phyloP scores from a whole-genome alignment of 2,329 filamentous ascomycete species.

The Penicillium sp. region DNA sequence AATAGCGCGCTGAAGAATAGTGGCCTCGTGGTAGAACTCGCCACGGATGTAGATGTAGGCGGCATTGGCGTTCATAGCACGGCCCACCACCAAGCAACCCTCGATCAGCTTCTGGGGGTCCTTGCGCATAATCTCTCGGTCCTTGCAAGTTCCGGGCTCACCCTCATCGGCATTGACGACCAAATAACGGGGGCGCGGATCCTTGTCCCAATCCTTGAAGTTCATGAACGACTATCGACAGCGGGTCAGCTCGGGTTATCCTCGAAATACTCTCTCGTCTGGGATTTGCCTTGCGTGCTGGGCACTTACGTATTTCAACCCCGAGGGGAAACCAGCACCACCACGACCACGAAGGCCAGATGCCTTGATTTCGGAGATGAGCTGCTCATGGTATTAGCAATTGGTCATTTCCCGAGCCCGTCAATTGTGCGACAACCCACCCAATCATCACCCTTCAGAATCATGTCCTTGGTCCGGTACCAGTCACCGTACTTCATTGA shows the following conservation, averaged over 20 bases:
- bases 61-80: slow-evolving; percentile 97
- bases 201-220: slow-evolving; percentile 99
- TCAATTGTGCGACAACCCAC: slow-evolving; percentile 39
- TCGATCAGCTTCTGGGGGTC: slow-evolving; percentile 98
- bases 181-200: slow-evolving; percentile 89
- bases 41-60: slow-evolving; percentile 99
- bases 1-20: slow-evolving; percentile 88
- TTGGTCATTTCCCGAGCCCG: background rate
- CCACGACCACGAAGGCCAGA: slow-evolving; percentile 93
- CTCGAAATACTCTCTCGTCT: too few species aligned
- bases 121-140: slow-evolving; percentile 99
- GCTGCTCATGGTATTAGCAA: slow-evolving; percentile 49
- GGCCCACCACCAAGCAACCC: slow-evolving; percentile 90
- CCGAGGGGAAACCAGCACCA: slow-evolving; percentile 95
- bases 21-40: slow-evolving; percentile 95
- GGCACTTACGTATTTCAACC: slow-evolving; percentile 97
- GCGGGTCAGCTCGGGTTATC: slow-evolving; percentile 3
- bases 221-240: slow-evolving; percentile 91
- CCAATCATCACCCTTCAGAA: slow-evolving; percentile 96
- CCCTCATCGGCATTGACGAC: slow-evolving; percentile 99
- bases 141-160: slow-evolving; percentile 98
- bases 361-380: slow-evolving; percentile 95
- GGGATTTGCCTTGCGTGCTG: too few species aligned
- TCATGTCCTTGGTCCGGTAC: slow-evolving; percentile 99
- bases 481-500: slow-evolving; percentile 98